Evolutionary conservation across 768 basidiomycete species (phyloP).

Genomic region (Naganishia vaughanmartiniae): DNA sequence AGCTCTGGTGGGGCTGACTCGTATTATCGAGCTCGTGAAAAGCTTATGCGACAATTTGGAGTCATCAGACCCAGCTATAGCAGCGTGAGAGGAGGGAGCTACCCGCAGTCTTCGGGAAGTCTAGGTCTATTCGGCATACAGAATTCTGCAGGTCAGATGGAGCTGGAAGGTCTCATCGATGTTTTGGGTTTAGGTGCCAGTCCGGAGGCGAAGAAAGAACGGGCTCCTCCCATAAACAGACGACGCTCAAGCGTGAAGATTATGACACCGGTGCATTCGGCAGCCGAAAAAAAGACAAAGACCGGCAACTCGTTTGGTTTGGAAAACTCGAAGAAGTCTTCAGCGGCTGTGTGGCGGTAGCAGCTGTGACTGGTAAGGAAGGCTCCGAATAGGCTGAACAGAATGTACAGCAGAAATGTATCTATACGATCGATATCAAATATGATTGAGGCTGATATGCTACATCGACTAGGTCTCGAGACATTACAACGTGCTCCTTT

Average conservation of each 20-base stretch:
- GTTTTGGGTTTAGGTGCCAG: slow-evolving; percentile 21
- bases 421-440: not conserved
- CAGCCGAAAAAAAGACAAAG: not conserved
- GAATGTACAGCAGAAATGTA: not conserved
- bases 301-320: not conserved
- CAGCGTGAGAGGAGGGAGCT: slow-evolving; percentile 15
- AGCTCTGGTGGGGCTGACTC: slow-evolving; percentile 11
- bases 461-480: not conserved
- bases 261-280: not conserved
- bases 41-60: slow-evolving; percentile 25
- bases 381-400: not conserved
- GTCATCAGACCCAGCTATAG: slow-evolving; percentile 17
- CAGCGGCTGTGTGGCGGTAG: not conserved
- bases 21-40: slow-evolving; percentile 28
- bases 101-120: not conserved
- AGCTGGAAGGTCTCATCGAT: slow-evolving; percentile 27
- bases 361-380: not conserved
- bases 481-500: slow-evolving; percentile 12
- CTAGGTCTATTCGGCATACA: not conserved
- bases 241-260: not conserved
- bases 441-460: not conserved
- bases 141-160: not conserved
- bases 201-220: not conserved
- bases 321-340: not conserved
- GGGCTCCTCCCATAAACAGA: not conserved